Base-by-base conservation (phyloP, 352 stramenopile genomes). In the Phytophthora agathidicida region DNA sequence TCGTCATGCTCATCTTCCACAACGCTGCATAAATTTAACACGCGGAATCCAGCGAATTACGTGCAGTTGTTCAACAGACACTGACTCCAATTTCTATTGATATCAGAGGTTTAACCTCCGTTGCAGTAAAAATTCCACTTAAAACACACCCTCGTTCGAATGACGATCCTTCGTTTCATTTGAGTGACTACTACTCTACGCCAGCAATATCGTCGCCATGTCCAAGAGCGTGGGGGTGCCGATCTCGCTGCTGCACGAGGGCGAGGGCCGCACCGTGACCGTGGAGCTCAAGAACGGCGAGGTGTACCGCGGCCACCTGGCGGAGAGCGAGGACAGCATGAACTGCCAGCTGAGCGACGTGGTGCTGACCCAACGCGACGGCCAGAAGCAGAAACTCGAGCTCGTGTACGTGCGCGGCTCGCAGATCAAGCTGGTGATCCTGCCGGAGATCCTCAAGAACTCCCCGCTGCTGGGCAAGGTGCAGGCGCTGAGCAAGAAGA, bases 391-490 rank as follows among this genome's bases (percentile, higher is more conserved):
- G 51, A 89, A 91, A 47, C 68, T 96, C 13, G 86, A 96, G 69
- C 65, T 88, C 75, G 74, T 99, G 11, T 99, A 99, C 68, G 80
- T 99, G 38, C 76, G 96, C 48, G 97, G 97, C 16, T 98, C 89
- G 54, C 96, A 98, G 54, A 96, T 99, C 59, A 97, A 98, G 77
- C 91, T 99, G 45, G 96, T 99, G 70, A 97, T 98, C 42, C 74
- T 99, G 51, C 96, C 96, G 5, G 96, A 99, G 35, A 84, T 99
- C 27, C 83, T 99, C 51, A 98, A 98, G 75, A 98, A 98, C 79
- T 97, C 97, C 45, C 96, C 97, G 17, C 78, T 99, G 17, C 97
- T 99, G 65, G 94, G 95, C 75, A 98, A 98, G 71, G 94, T 99
- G 35, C 85, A 97, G 62, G 88, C 85, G 19, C 28, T 95, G 30